Base-by-base conservation (phyloP, 768 basidiomycete genomes). In the Boletus rex-veris region DNA sequence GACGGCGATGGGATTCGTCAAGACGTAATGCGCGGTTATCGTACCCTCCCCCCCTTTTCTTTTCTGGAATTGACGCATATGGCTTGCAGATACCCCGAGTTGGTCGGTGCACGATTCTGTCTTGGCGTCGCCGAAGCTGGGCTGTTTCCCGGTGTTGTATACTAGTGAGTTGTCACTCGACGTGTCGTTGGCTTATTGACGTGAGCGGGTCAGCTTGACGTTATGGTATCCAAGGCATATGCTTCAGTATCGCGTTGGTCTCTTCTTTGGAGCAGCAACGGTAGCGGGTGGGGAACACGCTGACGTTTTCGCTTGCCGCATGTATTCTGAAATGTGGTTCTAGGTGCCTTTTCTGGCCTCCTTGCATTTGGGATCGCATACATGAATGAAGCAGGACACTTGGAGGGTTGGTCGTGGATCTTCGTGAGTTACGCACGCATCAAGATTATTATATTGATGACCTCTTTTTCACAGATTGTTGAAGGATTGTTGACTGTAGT, bases 91-190 rank as follows among this genome's bases (percentile, higher is more conserved):
- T 87, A 83, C 61, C 77, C 77, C 9, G 79, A 86, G 61, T 77
- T 87, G 14, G 77, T 85, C 12, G 84, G 76, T 18, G 74, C 73
- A 10, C 78, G 85, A 10, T 68, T 82, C 7, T 80, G 77, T 54
- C 78, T 88, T 0, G 88, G 87, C 3, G 62, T 85, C 3, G 78
- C 84, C 0, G 88, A 90, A 68, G 83, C 85, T 5, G 86, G 88
- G 4, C 64, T 88, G 10, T 89, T 85, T 66, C 86, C 88, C 11
- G 86, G 86, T 24, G 83, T 88, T 10, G 78, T 80, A 0, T 90
- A 86, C 71, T 89, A 86, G 86, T 86, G 51, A 42, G 78, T 65
- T 31, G 44, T 24, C 18, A 9, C 18, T 18, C 8, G 6, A n/a
- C 3, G 8, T 19, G 5, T 31, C 5, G 8, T 33, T 28, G 28